These are phyloP conservation scores for Tylopilus vinaceipallidus DNA, from an alignment of 768 basidiomycete genomes.

Conservation along the genomic window DNA sequence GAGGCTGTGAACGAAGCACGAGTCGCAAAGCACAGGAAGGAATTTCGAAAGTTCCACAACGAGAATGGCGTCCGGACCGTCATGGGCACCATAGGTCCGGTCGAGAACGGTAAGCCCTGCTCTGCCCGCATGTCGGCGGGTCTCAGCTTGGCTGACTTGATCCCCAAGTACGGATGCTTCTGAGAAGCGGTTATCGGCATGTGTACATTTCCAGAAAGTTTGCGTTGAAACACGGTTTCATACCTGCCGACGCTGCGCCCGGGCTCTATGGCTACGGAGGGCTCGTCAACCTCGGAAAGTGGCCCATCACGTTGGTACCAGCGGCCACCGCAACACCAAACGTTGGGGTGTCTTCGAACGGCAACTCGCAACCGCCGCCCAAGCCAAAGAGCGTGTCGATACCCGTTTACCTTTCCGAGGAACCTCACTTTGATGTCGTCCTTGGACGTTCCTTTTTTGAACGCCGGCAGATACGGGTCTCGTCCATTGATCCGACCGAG, in stretches of 20 bases:
- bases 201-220: constrained; percentile 97
- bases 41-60: constrained; percentile 82
- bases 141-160: background rate
- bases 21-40: constrained; percentile 64
- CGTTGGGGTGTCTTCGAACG: background rate
- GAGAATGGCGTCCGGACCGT: constrained; percentile 95
- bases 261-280: constrained; percentile 95
- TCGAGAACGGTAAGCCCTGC: constrained; percentile 64
- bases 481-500: constrained; percentile 81
- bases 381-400: constrained; percentile 45
- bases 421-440: constrained; percentile 94
- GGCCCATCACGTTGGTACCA: constrained; percentile 74
- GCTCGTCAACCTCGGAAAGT: constrained; percentile 77
- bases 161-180: constrained; percentile 79
- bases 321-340: constrained; percentile 8
- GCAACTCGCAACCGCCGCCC: background rate
- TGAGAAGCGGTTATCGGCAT: constrained; percentile 88
- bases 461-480: constrained; percentile 78
- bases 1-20: constrained; percentile 37
- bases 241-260: constrained; percentile 81
- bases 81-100: constrained; percentile 87
- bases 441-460: constrained; percentile 86
- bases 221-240: constrained; percentile 83
- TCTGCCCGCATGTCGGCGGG: background rate
- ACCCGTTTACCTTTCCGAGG: constrained; percentile 86